Base-by-base conservation (phyloP, 495 filamentous ascomycete genomes). In the Neurospora tetraspora region DNA sequence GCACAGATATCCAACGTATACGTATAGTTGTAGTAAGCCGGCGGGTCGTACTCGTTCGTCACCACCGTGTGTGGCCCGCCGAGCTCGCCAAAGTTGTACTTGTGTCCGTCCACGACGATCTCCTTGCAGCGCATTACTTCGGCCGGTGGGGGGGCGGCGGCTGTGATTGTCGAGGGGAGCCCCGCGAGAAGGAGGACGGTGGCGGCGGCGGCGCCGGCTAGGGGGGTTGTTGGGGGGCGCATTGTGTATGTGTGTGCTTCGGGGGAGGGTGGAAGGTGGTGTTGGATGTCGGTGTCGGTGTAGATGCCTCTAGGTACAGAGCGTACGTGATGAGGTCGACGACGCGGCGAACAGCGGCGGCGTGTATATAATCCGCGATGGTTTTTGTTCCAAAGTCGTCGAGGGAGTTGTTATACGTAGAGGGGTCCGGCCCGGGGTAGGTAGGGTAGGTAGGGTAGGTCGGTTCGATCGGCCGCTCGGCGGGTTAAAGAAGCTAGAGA, bases 1-100 rank as follows among this genome's bases (percentile, higher is more conserved):
- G 82, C 82, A 81, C 96, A 99, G 69, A 97, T 86, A 75, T 98
- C 92, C 42, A 99, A 79, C n/a, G 92, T 92, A 82, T 94, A 97
- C 10, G 92, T 97, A 8, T 89, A 93, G 77, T 97, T 97, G 39
- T 77, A 76, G 12, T 79, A 73, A 11, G 72, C 82, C 0, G 85
- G 88, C 45, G 78, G 77, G 2, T 81, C 80, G 34, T 87, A 83
- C 61, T 86, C 81, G 69, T 82, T 81, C 72, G 88, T 86, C 42
- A 89, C 87, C 36, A 96, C 84, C n/a, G 88, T 88, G 78, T 93
- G 91, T n/a, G 93, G 90, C 34, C 93, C 94, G 40, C 84, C 86
- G 10, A 98, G 82, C 40, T 82, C 81, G 68, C 89, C 86, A 16
- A 86, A 82, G 40, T 71, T 84, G 81, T 92, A 96, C 39, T 82